Conservation (phyloP, 257 asterid genomes). For the Ilex asprella region DNA sequence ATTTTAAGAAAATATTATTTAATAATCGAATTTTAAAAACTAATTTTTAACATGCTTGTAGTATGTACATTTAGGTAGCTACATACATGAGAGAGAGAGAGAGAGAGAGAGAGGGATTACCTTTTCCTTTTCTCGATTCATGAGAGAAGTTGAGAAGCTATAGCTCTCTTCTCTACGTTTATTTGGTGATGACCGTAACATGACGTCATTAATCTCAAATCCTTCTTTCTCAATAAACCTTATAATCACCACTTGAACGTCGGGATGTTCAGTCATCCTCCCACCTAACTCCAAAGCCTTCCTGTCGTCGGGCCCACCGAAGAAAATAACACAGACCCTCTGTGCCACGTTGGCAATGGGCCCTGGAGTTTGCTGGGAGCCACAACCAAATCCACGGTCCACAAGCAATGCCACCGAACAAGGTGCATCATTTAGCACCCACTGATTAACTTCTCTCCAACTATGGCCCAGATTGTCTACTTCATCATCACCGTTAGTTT, state of each 20-base stretch:
- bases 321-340: conserved; percentile 36
- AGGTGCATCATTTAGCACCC: conserved; percentile 28
- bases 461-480: conserved; percentile 22
- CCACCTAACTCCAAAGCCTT: conserved; percentile 41
- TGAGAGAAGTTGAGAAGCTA: conserved; percentile 2
- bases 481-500: conserved; percentile 15
- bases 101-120: conserved; percentile 2
- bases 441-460: conserved; percentile 32
- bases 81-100: background rate
- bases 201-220: background rate
- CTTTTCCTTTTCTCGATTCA: conserved; percentile 15
- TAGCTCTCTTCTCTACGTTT: conserved; percentile 7
- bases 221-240: conserved; percentile 16
- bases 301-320: conserved; percentile 52
- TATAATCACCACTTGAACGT: conserved; percentile 31
- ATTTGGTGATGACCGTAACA: conserved; percentile 1
- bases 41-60: too few relatives aligned
- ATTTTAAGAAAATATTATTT: too few relatives aligned
- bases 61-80: too few relatives aligned
- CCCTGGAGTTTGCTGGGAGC: conserved; percentile 3
- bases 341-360: background rate
- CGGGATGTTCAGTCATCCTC: conserved; percentile 49
- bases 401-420: conserved; percentile 37
- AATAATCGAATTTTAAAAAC: too few relatives aligned
- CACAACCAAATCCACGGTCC: conserved; percentile 32